Percentiles rank a stretch among this genome's conserved stretches.
Evolutionary conservation across 306 rosid genomes (phyloP).

Genomic region (Chamaecrista fasciculata): DNA sequence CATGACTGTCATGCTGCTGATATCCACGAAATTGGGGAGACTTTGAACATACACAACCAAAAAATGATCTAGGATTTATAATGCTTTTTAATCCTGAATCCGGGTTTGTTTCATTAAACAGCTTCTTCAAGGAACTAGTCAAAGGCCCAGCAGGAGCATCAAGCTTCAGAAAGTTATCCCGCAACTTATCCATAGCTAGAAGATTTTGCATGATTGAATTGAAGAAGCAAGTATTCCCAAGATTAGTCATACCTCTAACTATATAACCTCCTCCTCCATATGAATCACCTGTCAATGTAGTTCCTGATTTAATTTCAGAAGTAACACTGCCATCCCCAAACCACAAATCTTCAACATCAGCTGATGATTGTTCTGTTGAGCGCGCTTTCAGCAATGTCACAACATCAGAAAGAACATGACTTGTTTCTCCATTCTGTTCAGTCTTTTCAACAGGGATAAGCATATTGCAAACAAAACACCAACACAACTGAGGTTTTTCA

Average conservation of each 20-base stretch:
- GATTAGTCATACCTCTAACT: conserved; percentile 77
- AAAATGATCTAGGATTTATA: conserved; percentile 79
- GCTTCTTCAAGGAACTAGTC: conserved; percentile 69
- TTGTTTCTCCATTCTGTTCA: conserved; percentile 56
- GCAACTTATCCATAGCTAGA: conserved; percentile 70
- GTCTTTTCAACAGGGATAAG: conserved; percentile 55
- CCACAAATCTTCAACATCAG: conserved; percentile 46
- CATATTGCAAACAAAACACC: conserved; percentile 81
- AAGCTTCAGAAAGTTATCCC: conserved; percentile 49
- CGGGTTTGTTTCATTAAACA: conserved; percentile 58
- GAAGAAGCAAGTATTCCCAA: conserved; percentile 96
- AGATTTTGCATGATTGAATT: conserved; percentile 88
- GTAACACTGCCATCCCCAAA: conserved; percentile 47
- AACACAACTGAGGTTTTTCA: conserved; percentile 70
- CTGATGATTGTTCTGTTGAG: conserved; percentile 35
- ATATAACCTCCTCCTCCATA: conserved; percentile 55
- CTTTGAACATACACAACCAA: conserved; percentile 74
- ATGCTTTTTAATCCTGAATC: conserved; percentile 55
- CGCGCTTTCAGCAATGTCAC: conserved; percentile 61
- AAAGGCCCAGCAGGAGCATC: conserved; percentile 69
- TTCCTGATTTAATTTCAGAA: conserved; percentile 50
- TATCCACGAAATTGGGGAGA: conserved; percentile 91
- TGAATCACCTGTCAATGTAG: conserved; percentile 32
- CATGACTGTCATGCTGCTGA: conserved; percentile 98
- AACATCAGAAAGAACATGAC: conserved; percentile 49